Evolutionary conservation across 768 basidiomycete species (phyloP), one percentile per base, ranked within the genome.

Genomic region (Russula earlei): DNA sequence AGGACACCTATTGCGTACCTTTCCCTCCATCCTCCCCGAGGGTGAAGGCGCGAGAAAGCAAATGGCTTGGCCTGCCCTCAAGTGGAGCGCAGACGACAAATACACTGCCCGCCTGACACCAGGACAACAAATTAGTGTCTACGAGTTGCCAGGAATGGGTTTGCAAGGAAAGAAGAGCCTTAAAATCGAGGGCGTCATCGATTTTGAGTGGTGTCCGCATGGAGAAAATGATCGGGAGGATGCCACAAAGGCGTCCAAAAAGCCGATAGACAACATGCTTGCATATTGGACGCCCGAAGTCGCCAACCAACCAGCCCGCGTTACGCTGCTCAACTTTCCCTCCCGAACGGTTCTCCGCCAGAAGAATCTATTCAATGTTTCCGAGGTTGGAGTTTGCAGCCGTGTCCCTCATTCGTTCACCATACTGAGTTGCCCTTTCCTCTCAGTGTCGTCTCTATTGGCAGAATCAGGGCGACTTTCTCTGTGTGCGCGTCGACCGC

Each of bases 221-320:
- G 86, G 90, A 49, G 94, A 96, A 63, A 87, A 82, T 69, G 95
- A 97, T 63, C 79, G 77, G 58, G 91, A 91, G 52, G 85, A 87
- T 42, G 71, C 71, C 29, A 65, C 70, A 7, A 82, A 80, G 67
- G 63, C 72, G 3, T 63, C 67, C 33, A 88, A 84, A 69, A 90
- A 87, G 68, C 69, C 70, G 17, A 77, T 81, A 66, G 93, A 97
- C 72, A 96, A 94, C 69, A 89, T 93, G 84, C 73, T 99, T 43
- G 94, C 83, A 9, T 98, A 92, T 70, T 99, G 96, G 96, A 94
- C 89, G 0, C 96, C 96, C 17, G 96, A 99, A 73, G 89, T 94
- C 11, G 79, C 76, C 44, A 98, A 98, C 71, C 92, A 97, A 70
- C 96, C 96, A 52, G 96, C 96, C 12, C 84, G 94, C 60, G 96